These are phyloP conservation scores for Pseudogymnoascus sp. DNA, from an alignment of 2,329 filamentous ascomycete species.

Conservation along the genomic window DNA sequence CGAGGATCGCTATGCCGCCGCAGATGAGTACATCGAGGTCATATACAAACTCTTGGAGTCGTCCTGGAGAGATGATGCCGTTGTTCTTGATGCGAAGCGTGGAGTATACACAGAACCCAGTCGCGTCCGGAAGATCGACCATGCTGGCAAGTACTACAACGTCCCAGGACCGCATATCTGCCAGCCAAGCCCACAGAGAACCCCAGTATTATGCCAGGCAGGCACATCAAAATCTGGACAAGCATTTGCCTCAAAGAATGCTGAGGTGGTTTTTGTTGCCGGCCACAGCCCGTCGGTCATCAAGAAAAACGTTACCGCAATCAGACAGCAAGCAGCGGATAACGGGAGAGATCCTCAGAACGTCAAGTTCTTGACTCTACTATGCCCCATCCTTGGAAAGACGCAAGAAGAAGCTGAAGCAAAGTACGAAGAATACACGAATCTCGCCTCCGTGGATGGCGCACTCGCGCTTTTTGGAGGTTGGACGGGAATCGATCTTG, in stretches of 20 bases:
- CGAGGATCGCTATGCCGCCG: conserved; percentile 58
- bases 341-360: conserved; percentile 49
- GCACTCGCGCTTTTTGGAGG: conserved; percentile 65
- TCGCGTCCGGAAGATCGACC: conserved; percentile 58
- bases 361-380: conserved; percentile 62
- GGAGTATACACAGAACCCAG: conserved; percentile 53
- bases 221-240: conserved; percentile 61
- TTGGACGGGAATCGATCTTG: conserved; percentile 64
- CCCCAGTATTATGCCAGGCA: conserved; percentile 61
- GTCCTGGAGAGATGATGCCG: conserved; percentile 60
- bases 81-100: conserved; percentile 49
- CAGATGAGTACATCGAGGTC: conserved; percentile 57
- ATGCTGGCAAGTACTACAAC: conserved; percentile 55
- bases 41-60: conserved; percentile 61
- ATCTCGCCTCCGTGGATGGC: conserved; percentile 57
- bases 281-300: conserved; percentile 57
- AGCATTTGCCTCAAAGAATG: conserved; percentile 60
- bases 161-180: conserved; percentile 61
- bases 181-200: conserved; percentile 59
- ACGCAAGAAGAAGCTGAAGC: conserved; percentile 60
- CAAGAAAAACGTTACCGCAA: conserved; percentile 54
- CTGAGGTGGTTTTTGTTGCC: conserved; percentile 64
- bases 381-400: conserved; percentile 56
- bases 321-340: conserved; percentile 47
- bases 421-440: conserved; percentile 55